Evolutionary conservation across 805 yeast genomes (phyloP), one percentile per base, ranked within the genome.

Genomic region (Deakozyma indianensis): DNA sequence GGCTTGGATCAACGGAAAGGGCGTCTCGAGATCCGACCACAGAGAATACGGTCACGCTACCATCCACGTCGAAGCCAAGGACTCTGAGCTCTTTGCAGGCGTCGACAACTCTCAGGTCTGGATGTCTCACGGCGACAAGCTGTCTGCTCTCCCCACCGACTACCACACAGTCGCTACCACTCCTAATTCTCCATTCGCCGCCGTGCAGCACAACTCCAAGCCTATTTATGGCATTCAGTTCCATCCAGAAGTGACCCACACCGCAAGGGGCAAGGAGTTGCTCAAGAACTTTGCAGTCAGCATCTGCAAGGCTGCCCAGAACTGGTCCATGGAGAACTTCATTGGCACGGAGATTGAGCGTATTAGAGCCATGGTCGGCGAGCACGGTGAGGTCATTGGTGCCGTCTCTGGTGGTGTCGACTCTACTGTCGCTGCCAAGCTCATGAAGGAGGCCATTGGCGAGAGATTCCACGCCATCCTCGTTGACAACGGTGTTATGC

Each of bases 381-480:
- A 96, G 54, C 80, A 87, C 47, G 97, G 96, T 47, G 97, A 92
- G 69, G 98, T 92, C 53, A 92, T 92, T 61, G 98, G 98, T 69
- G 98, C 98, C 46, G 98, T 92, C 53, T 86, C 96, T 45, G 98
- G 98, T 60, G 98, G 98, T 72, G 98, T 92, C 51, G 98, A 92
- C 69, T 92, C 98, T 44, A 92, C 98, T 43, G 98, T 92, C 50
- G 98, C 96, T 54, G 96, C 98, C 53, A 92, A 90, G 73, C 75
- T 92, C 62, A 83, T 92, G 95, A 81, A 86, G 53, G 96, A 84
- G 70, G 98, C 98, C 53, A 92, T 92, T 65, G 98, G 98, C 62
- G 92, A 85, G 60, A 78, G 98, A 65, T 92, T 92, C 83, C 98
- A 92, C 60, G 98, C 98, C 48, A 88, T 92, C 58, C 76, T 86